Base-by-base conservation (phyloP, 2,329 filamentous ascomycete genomes). In the Westerdykella ornata region DNA sequence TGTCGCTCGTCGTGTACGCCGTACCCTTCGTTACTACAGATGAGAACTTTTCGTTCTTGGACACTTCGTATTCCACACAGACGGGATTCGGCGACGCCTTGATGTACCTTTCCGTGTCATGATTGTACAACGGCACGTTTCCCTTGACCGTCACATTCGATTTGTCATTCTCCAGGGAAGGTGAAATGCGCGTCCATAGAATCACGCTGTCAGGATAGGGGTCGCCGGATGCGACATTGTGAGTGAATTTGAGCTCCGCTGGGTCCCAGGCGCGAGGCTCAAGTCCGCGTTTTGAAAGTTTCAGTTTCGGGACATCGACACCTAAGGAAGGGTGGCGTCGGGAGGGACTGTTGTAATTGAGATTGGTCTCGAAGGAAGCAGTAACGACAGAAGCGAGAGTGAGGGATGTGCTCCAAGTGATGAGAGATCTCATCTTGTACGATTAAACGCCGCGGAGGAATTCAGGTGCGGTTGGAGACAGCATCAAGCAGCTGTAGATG, bases 311-410 rank as follows among this genome's bases (percentile, higher is more conserved):
- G 12, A 84, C 72, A n/a, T 80, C 74, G 35, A 86, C 76, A 4
- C 81, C 82, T 9, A 86, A 69, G 29, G 71, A 68, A 3, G 76
- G 72, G 49, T 85, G 82, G 33, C 81, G 74, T 31, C 75, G 71
- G 1, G 82, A 85, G 5, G 82, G 81, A 52, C 77, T 82, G 37
- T 73, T 70, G 59, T 84, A 86, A 66, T 85, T 85, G 45, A 85
- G 59, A 57, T 85, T 85, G 11, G 43, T 44, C 19, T 59, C 52
- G 8, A 48, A 62, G 28, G 44, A 51, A 36, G 55, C 56, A 17
- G 41, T 41, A 2, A 43, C 50, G 18, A 48, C 38, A 13, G 51
- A 45, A 18, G 43, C 45, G 3, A 60, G 30, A 3, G 30, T n/a
- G 30, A 17, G n/a, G 30, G 30, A 33, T 8, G 22, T 26, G 22